Evolutionary conservation across 2,329 filamentous ascomycete genomes (phyloP), one percentile per base, ranked within the genome.

Genomic region (Penicillium nordicum): DNA sequence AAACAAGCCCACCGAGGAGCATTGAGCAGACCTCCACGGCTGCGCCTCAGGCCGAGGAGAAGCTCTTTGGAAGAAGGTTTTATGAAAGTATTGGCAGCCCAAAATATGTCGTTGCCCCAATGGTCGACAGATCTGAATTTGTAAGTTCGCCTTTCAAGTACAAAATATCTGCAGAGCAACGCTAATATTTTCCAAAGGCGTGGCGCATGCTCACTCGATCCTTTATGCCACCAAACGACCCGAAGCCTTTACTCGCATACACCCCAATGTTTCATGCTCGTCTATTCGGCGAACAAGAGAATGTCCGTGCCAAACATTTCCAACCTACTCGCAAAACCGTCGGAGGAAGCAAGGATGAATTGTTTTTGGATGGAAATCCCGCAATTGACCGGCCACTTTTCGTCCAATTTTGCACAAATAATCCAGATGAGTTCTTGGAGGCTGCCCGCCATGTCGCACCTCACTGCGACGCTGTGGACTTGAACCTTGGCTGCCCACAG

Each of bases 41-140:
- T 32, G 41, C 37, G n/a, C 10, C 50, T 40, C 55, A 63, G 34
- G 53, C 60, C n/a, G 57, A 55, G 53, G 64, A 68, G 59, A 96
- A 93, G 73, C 78, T 96, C 23, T 85, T 89, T 66, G 94, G 94
- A 0, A 82, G 94, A 56, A 89, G 89, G 12, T 97, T 99, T 72
- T 99, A 97, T 70, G 87, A 97, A 78, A 96, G 90, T 70, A 88
- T 99, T 59, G 94, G 94, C 23, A 92, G 88, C 58, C 94, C 94
- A 2, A 96, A 90, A 76, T 87, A 89, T 63, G 85, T 99, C 30
- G 83, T 99, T 53, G 94, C 94, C 34, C 94, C 94, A 36, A 99
- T 99, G 94, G 94, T 99, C 23, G 93, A 99, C 70, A 90, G 97
- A 74, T 97, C 92, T 32, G 94, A 99, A 79, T 97, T 97, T 79